phyloP scores from a whole-genome alignment of 768 basidiomycete species.

The Pleurotus citrinopileatus region DNA sequence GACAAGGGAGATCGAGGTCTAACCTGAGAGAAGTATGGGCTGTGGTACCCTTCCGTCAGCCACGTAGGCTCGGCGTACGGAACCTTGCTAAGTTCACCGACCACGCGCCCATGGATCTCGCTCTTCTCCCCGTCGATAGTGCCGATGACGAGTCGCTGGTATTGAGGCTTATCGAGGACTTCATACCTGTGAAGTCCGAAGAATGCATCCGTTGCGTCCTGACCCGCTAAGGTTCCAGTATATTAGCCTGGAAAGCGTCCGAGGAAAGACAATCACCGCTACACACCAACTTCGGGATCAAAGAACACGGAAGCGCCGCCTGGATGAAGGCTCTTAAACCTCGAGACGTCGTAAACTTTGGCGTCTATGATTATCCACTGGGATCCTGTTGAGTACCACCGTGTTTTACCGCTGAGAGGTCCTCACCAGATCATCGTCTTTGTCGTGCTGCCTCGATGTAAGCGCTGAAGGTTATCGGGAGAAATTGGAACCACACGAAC shows the following conservation, averaged over 20 bases:
- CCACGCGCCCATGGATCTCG: slow-evolving; percentile 42
- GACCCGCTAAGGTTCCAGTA: slow-evolving; percentile 71
- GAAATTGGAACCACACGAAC: slow-evolving; percentile 9
- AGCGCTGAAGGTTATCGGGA: too few relatives aligned
- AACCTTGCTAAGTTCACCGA: slow-evolving; percentile 66
- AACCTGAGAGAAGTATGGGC: slow-evolving; percentile 71
- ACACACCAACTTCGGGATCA: slow-evolving; percentile 73
- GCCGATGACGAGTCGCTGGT: slow-evolving; percentile 74
- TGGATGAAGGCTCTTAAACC: slow-evolving; percentile 80
- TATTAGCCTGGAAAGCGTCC: too few relatives aligned
- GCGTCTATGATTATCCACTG: slow-evolving; percentile 85
- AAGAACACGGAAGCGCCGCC: slow-evolving; percentile 79
- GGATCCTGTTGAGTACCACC: not conserved
- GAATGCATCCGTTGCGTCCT: slow-evolving; percentile 87
- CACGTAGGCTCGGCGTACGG: slow-evolving; percentile 85
- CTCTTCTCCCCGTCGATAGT: slow-evolving; percentile 60
- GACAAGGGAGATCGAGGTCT: too few relatives aligned
- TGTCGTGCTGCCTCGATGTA: slow-evolving; percentile 71
- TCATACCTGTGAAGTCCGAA: slow-evolving; percentile 88
- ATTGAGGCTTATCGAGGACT: slow-evolving; percentile 74
- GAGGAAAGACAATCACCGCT: slow-evolving; percentile 31
- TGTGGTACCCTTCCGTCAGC: slow-evolving; percentile 55
- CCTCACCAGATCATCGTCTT: slow-evolving; percentile 68
- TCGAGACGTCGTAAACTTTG: slow-evolving; percentile 80
- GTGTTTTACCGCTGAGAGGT: not conserved